Evolutionary conservation across 2,329 filamentous ascomycete genomes (phyloP).

Genomic region (Grosmannia clavigera): DNA sequence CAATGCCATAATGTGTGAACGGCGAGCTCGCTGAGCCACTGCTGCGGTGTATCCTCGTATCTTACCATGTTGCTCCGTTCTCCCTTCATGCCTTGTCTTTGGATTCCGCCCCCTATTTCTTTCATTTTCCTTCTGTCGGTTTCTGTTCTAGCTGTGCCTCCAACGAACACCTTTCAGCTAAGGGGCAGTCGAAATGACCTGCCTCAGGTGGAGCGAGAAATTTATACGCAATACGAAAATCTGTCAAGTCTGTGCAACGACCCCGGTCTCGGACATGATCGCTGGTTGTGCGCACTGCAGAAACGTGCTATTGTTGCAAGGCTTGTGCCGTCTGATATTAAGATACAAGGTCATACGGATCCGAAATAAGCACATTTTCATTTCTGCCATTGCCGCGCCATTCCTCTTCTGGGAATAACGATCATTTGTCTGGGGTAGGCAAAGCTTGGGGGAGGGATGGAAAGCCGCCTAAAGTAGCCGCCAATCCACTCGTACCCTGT

Average conservation of each 20-base stretch:
- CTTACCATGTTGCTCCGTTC: no score
- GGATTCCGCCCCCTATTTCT: no score
- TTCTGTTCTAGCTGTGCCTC: background rate
- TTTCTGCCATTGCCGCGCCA: background rate
- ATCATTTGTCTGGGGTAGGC: background rate
- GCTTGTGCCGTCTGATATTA: background rate
- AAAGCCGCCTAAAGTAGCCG: background rate
- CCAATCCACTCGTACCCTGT: background rate
- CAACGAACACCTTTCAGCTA: background rate
- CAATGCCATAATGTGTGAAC: background rate
- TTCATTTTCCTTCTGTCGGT: no score
- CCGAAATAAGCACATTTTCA: background rate
- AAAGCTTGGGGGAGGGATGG: background rate
- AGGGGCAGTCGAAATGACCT: background rate
- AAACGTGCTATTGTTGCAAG: background rate
- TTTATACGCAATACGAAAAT: background rate
- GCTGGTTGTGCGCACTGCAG: background rate
- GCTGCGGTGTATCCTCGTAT: no score
- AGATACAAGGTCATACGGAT: background rate
- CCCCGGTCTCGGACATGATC: background rate
- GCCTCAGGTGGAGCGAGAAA: background rate
- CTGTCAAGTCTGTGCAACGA: no score
- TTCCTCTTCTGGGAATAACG: background rate
- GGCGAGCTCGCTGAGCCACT: background rate
- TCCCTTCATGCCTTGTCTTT: no score